Base-by-base conservation (phyloP, 352 stramenopile genomes). In the Plasmopara halstedii region DNA sequence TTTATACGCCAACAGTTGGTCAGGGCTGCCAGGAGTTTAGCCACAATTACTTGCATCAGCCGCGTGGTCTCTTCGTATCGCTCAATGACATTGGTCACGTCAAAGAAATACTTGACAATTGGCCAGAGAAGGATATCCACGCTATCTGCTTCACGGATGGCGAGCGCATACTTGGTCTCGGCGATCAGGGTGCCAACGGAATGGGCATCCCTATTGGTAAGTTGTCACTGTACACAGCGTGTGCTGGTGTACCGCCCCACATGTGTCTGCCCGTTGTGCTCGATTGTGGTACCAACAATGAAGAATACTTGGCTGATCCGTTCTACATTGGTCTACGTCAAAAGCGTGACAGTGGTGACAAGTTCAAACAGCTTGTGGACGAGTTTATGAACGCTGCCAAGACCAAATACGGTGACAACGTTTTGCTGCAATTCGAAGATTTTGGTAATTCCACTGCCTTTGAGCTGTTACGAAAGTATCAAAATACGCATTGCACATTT, bases 101-200 rank as follows among this genome's bases (percentile, higher is more conserved):
- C 38, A 71, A 73, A 18, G 69, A 94, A 42, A 95, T 98, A 56
- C 65, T 98, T 8, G 87, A 96, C 62, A 96, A 97, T 48, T 98
- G 95, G 94, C 92, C 94, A 17, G 79, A 97, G 53, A 94, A 97
- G 42, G 85, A 98, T 66, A 94, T 98, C 17, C 78, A 88, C 37
- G 88, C 96, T 32, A 98, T 98, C 62, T 94, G 98, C 13, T 95
- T 98, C 26, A 99, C 95, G 2, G 95, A 99, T 65, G 95, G 95
- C 18, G 77, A 87, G 53, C 76, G 94, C 17, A 98, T 99, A 59
- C 66, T 99, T 0, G 95, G 95, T 37, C 73, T 99, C 4, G 95
- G 95, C 23, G 95, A 98, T 67, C 72, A 98, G 11, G 95, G 95
- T 20, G 62, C 70, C n/a, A 85, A 88, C 53, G 76, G 73, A 40